Evolutionary conservation across 805 yeast species (phyloP).

Genomic region (Grigorovia transvaalensis): DNA sequence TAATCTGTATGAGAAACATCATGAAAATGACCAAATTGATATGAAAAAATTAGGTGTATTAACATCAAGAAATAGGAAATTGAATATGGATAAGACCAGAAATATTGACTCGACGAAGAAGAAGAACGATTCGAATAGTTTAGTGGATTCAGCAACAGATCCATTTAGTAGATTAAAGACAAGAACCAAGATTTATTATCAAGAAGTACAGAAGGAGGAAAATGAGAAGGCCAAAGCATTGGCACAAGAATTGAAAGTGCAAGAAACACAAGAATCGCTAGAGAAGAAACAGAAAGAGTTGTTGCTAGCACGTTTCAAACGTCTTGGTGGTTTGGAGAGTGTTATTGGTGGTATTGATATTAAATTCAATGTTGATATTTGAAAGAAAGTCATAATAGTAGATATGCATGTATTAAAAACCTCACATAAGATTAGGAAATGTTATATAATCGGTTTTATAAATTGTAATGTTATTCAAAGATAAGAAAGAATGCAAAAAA

Average conservation of each 20-base stretch:
- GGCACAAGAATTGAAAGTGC: constrained; percentile 37
- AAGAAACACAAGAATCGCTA: constrained; percentile 33
- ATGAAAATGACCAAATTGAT: constrained; percentile 32
- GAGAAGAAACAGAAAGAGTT: constrained; percentile 35
- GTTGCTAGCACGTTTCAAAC: constrained; percentile 44
- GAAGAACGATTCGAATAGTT: constrained; percentile 17
- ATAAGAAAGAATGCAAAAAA: too few species aligned
- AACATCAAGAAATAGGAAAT: constrained; percentile 75
- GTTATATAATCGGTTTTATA: background rate
- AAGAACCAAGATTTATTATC: constrained; percentile 71
- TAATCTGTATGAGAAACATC: constrained; percentile 29
- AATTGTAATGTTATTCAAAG: background rate
- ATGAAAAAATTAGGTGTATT: constrained; percentile 51
- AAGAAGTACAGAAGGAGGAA: constrained; percentile 42
- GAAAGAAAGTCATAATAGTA: background rate
- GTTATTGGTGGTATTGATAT: constrained; percentile 35
- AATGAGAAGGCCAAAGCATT: constrained; percentile 49
- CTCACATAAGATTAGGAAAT: background rate
- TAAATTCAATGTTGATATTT: constrained; percentile 31
- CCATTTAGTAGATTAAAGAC: constrained; percentile 90
- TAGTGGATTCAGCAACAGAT: constrained; percentile 41
- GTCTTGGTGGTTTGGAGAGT: constrained; percentile 47
- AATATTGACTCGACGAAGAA: constrained; percentile 65
- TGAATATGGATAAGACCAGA: constrained; percentile 67
- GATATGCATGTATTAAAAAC: too few species aligned